Evolutionary conservation across 1,284 basidiomycete genomes (phyloP), one percentile per base, ranked within the genome.

Genomic region (Ganoderma lingzhi): DNA sequence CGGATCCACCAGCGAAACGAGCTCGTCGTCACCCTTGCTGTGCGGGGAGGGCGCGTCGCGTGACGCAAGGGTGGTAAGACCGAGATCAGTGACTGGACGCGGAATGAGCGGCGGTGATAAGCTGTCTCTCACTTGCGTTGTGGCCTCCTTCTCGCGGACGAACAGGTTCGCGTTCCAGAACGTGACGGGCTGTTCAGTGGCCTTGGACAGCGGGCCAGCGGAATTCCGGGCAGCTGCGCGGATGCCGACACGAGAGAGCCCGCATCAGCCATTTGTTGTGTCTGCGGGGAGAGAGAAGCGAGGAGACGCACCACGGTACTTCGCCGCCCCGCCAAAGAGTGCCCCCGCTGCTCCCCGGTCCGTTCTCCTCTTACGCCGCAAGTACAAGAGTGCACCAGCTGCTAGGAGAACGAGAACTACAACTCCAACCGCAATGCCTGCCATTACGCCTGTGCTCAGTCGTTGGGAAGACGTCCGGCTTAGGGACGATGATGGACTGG

Each of bases 101-200:
- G 56, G 19, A n/a, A 39, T n/a, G 56, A 59, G 56, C 35, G 35
- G 35, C 35, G 56, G n/a, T 35, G 39, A 32, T 23, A 59, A 59
- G 56, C 56, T 59, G 35, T 59, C 56, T 59, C 32, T 59, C 56
- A 59, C 56, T 59, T 59, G 56, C 56, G 56, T 19, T 19, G 56
- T 39, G 32, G 56, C 19, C 35, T 35, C 6, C 37, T 39, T 35
- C 37, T 35, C 56, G 17, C 56, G 56, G 17, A 59, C 56, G 56
- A 59, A 59, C 35, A 59, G 8, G 56, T 59, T 59, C 19, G 56
- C 56, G 56, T 59, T 5, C 56, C 56, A 59, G 35, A n/a, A 59
- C 35, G 56, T 19, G 19, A 39, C 56, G 35, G 35, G 56, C 12
- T 8, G 15, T 35, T 35, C 55, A 10, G 10, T 28, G 30, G 30